Percentiles rank a stretch among this genome's conserved stretches.
Evolutionary conservation across 164 flowering plant species (phyloP).

Genomic region (Magnolia kwangsiensis): DNA sequence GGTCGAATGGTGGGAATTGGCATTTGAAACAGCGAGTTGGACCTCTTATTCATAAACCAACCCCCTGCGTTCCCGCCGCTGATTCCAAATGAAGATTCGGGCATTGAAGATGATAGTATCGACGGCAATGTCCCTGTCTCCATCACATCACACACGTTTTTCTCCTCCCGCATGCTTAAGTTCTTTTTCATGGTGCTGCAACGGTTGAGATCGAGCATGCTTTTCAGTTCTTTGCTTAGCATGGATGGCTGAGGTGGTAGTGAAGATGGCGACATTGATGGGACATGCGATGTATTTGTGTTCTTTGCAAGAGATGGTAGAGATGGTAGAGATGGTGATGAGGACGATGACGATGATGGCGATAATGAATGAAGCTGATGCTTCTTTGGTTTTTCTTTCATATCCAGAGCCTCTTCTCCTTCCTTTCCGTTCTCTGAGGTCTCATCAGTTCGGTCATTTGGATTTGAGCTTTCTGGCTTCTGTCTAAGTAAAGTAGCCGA

Average conservation of each 20-base stretch:
- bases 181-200: background rate
- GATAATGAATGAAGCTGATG: background rate
- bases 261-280: background rate
- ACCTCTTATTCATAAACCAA: background rate
- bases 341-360: background rate
- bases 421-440: background rate
- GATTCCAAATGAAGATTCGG: background rate
- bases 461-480: background rate
- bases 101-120: background rate
- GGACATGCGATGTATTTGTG: background rate
- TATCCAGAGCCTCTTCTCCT: background rate
- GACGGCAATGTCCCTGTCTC: background rate
- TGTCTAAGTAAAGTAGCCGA: background rate
- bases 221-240: background rate
- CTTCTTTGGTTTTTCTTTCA: too few species aligned
- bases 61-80: constrained; percentile 3
- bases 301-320: background rate
- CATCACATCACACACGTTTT: background rate
- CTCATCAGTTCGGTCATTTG: background rate
- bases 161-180: background rate
- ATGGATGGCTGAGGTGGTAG: background rate
- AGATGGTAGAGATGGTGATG: background rate
- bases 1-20: constrained; percentile 10
- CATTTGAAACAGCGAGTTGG: constrained; percentile 1
- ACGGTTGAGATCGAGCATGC: background rate